Conservation (phyloP, 352 stramenopile genomes). For the Phytophthora colocasiae region DNA sequence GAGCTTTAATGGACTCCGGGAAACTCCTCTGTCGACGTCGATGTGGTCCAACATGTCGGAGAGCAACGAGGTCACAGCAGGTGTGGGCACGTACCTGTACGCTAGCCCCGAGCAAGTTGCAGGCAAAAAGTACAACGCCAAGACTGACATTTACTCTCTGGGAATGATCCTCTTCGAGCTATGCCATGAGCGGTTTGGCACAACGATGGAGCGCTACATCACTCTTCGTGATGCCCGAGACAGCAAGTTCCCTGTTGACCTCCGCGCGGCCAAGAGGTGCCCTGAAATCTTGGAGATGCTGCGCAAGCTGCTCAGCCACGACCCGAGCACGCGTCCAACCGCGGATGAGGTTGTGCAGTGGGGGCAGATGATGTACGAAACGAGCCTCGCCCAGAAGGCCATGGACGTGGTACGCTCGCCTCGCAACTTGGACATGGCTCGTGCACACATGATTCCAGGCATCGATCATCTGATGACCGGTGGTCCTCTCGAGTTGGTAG, state of each 20-base stretch:
- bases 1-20: constrained; percentile 27
- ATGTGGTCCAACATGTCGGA: constrained; percentile 80
- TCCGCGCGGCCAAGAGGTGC: constrained; percentile 57
- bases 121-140: constrained; percentile 92
- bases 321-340: constrained; percentile 60
- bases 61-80: constrained; percentile 84
- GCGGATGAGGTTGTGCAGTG: constrained; percentile 77
- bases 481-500: constrained; percentile 8
- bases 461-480: constrained; percentile 46
- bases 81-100: constrained; percentile 92
- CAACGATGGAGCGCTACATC: constrained; percentile 91
- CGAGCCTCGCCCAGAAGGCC: constrained; percentile 59
- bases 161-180: constrained; percentile 94
- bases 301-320: constrained; percentile 57
- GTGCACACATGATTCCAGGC: constrained; percentile 31
- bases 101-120: constrained; percentile 91
- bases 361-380: constrained; percentile 81
- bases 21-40: constrained; percentile 53
- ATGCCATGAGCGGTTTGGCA: constrained; percentile 88
- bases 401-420: constrained; percentile 65
- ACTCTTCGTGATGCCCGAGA: constrained; percentile 81
- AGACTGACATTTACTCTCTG: constrained; percentile 92
- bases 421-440: constrained; percentile 38
- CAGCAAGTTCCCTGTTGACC: constrained; percentile 63
- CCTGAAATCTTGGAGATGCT: constrained; percentile 81